phyloP scores from a whole-genome alignment of 2,329 filamentous ascomycete genomes.

The Microcyclosporella mali region DNA sequence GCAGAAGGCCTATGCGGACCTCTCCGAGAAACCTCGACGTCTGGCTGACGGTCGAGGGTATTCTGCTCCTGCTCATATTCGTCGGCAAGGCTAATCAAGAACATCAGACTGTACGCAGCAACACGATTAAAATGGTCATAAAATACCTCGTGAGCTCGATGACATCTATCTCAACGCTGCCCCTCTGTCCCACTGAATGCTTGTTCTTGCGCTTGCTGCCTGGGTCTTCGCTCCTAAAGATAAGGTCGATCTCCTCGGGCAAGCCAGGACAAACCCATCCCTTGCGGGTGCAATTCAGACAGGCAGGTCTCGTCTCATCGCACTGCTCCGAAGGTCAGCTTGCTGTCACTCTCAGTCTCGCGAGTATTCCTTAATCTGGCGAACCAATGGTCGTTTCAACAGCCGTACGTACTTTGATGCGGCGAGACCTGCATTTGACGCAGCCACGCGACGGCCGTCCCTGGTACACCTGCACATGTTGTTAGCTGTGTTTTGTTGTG shows the following conservation, averaged over 20 bases:
- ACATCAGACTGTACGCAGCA: not conserved
- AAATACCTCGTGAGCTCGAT: not conserved
- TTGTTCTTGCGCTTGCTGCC: conserved; percentile 3
- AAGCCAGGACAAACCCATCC: conserved; percentile 11
- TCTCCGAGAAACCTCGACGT: not conserved
- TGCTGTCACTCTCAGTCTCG: not conserved
- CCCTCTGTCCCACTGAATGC: not conserved
- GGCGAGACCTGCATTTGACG: conserved; percentile 9
- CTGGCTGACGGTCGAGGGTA: not conserved
- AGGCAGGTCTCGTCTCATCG: conserved; percentile 9
- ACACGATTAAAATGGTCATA: not conserved
- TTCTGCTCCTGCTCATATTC: conserved; percentile 3
- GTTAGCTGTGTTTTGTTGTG: not conserved
- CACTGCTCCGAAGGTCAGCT: conserved; percentile 5
- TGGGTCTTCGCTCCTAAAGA: conserved; percentile 11
- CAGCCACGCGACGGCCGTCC: conserved; percentile 12
- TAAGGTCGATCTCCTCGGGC: conserved; percentile 12
- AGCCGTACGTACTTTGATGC: conserved; percentile 9
- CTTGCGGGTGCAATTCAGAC: conserved; percentile 10
- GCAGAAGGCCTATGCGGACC: too few species aligned
- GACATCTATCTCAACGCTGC: conserved; percentile 2
- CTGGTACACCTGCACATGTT: conserved; percentile 9
- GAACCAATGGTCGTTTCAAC: not conserved
- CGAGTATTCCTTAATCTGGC: not conserved
- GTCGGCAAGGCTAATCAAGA: not conserved